A percentile compares a stretch with the other conserved stretches of the same genome.
Evolutionary conservation across 805 yeast species (phyloP).

Genomic region (Cyberlindnera lachancei): DNA sequence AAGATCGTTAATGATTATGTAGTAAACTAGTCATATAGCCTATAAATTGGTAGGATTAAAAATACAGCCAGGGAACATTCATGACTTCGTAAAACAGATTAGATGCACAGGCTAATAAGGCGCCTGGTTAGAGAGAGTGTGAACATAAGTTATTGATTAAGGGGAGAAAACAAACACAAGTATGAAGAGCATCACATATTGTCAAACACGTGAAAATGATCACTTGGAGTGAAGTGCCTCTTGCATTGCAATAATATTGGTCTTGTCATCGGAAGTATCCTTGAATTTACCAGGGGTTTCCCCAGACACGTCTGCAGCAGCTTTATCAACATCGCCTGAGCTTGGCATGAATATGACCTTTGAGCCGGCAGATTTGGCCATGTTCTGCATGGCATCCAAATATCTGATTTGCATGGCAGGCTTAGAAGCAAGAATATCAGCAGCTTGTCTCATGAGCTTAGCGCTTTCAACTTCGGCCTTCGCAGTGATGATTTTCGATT

Average conservation of each 20-base stretch:
- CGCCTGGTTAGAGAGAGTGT: too few relatives aligned
- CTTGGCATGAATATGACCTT: constrained; percentile 71
- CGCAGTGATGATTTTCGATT: constrained; percentile 66
- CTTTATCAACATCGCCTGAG: constrained; percentile 30
- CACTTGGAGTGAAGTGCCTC: too few relatives aligned
- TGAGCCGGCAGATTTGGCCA: constrained; percentile 56
- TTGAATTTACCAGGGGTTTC: not conserved
- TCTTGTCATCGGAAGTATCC: not conserved
- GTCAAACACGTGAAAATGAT: too few relatives aligned
- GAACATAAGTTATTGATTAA: too few relatives aligned
- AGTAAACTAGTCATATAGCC: too few relatives aligned
- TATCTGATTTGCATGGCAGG: constrained; percentile 76
- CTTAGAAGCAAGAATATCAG: constrained; percentile 65
- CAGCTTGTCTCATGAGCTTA: constrained; percentile 70
- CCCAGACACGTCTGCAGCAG: constrained; percentile 6
- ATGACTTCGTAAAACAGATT: too few relatives aligned
- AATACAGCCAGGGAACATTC: too few relatives aligned
- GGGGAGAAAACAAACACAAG: too few relatives aligned
- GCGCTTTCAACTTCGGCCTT: constrained; percentile 72
- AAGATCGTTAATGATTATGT: too few relatives aligned
- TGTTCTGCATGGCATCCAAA: constrained; percentile 69
- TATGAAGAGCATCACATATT: too few relatives aligned
- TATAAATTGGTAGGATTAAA: too few relatives aligned
- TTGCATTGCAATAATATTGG: constrained; percentile 4
- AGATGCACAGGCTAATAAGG: too few relatives aligned